Evolutionary conservation across 768 basidiomycete genomes (phyloP).

Genomic region (Macrolepiota fuliginosa): DNA sequence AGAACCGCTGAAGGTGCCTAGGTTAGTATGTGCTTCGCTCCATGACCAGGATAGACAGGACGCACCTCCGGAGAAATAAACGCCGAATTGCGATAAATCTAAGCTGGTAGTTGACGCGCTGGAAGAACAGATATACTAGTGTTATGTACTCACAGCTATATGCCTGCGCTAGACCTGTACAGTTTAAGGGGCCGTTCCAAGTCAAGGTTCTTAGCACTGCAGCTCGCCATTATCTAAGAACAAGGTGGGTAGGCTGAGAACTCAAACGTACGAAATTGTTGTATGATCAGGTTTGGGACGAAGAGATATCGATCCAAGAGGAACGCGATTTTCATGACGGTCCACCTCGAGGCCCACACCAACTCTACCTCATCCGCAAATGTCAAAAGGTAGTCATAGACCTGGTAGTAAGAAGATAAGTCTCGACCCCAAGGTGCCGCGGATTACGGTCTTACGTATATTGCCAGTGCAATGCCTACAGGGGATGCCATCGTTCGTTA

Average conservation of each 20-base stretch:
- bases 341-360: not conserved
- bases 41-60: not conserved
- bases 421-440: not conserved
- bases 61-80: not conserved
- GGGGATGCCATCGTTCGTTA: not conserved
- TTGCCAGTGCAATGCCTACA: not conserved
- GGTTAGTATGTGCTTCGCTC: not conserved
- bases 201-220: not conserved
- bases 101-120: not conserved
- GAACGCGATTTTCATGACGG: not conserved
- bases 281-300: not conserved
- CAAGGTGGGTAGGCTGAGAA: not conserved
- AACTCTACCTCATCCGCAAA: not conserved
- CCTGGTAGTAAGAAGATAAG: not conserved
- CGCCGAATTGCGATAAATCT: not conserved
- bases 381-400: not conserved
- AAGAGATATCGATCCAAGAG: not conserved
- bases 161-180: not conserved
- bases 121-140: not conserved
- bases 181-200: not conserved
- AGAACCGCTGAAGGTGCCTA: not conserved
- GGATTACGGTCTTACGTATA: not conserved
- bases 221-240: not conserved
- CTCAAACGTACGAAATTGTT: not conserved
- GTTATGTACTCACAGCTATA: not conserved